Evolutionary conservation across 441 rosid genomes (phyloP).

Genomic region (Macaranga tanarius): DNA sequence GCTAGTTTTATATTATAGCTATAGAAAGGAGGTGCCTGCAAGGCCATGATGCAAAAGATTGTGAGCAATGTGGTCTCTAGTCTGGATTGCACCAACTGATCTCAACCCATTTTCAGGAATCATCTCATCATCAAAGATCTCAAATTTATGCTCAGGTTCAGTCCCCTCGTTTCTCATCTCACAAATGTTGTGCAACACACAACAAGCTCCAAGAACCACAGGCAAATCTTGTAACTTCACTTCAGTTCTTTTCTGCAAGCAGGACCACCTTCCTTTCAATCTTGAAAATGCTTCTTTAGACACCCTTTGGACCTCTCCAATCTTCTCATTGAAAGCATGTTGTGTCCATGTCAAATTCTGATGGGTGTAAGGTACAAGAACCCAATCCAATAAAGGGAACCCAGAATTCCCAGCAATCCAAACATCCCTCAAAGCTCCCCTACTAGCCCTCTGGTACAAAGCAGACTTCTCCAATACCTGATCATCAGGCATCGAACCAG

Average conservation of each 20-base stretch:
- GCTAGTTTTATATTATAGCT: not conserved
- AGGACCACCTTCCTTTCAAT: constrained; percentile 72
- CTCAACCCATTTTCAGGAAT: constrained; percentile 54
- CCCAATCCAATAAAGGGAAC: constrained; percentile 68
- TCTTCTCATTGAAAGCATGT: constrained; percentile 66
- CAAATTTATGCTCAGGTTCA: constrained; percentile 44
- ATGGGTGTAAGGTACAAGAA: constrained; percentile 74
- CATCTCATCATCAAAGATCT: constrained; percentile 64
- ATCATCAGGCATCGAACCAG: constrained; percentile 80
- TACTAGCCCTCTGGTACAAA: constrained; percentile 52
- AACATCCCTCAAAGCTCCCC: constrained; percentile 63
- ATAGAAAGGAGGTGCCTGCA: constrained; percentile 35
- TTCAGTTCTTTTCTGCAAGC: constrained; percentile 77
- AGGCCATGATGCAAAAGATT: constrained; percentile 76
- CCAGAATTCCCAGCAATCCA: constrained; percentile 73
- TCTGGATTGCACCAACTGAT: constrained; percentile 42
- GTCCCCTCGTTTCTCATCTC: constrained; percentile 64
- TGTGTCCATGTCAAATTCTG: constrained; percentile 81
- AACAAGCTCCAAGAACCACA: constrained; percentile 77
- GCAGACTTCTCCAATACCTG: constrained; percentile 70
- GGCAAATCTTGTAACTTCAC: constrained; percentile 82
- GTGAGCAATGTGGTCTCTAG: constrained; percentile 74
- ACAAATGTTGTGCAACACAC: constrained; percentile 78
- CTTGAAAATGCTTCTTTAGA: constrained; percentile 56
- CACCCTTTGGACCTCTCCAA: constrained; percentile 43